A percentile compares a stretch with the other conserved stretches of the same genome.
These are phyloP conservation scores for Beauveria sp. DNA, from an alignment of 2,329 filamentous ascomycete genomes.

Conservation along the genomic window DNA sequence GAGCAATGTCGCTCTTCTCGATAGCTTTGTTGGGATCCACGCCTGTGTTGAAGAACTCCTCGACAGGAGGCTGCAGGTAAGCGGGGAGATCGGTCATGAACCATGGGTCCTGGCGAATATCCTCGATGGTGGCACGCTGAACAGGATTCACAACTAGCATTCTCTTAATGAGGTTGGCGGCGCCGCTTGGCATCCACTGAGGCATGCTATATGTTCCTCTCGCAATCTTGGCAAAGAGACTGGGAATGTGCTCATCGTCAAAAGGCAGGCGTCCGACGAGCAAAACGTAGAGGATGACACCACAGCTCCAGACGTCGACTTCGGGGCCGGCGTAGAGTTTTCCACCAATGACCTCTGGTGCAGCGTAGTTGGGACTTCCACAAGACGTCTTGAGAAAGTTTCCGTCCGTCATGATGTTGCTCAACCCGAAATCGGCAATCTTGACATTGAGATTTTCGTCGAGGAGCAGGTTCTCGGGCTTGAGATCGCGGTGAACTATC, in stretches of 20 bases:
- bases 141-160: slow-evolving; percentile 96
- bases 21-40: slow-evolving; percentile 90
- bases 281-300: slow-evolving; percentile 81
- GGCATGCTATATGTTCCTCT: slow-evolving; percentile 90
- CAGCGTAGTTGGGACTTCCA: slow-evolving; percentile 95
- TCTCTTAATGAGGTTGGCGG: slow-evolving; percentile 73
- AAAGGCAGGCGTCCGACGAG: slow-evolving; percentile 82
- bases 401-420: slow-evolving; percentile 99
- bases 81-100: slow-evolving; percentile 79
- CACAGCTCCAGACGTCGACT: slow-evolving; percentile 97
- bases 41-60: slow-evolving; percentile 91
- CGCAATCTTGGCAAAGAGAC: slow-evolving; percentile 94
- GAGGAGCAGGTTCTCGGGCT: slow-evolving; percentile 91
- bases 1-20: slow-evolving; percentile 71
- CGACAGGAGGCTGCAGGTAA: slow-evolving; percentile 79
- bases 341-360: slow-evolving; percentile 93
- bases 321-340: slow-evolving; percentile 97
- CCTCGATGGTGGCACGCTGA: slow-evolving; percentile 85
- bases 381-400: slow-evolving; percentile 99
- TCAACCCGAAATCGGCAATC: slow-evolving; percentile 96
- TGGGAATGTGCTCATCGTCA: slow-evolving; percentile 97
- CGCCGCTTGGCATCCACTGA: slow-evolving; percentile 80
- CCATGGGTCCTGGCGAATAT: slow-evolving; percentile 91
- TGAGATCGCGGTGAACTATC: slow-evolving; percentile 95
- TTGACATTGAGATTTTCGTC: slow-evolving; percentile 97